Percentiles rank a stretch among this genome's conserved stretches.
Conservation (phyloP, 768 basidiomycete species). For the Pulveroboletus frians region DNA sequence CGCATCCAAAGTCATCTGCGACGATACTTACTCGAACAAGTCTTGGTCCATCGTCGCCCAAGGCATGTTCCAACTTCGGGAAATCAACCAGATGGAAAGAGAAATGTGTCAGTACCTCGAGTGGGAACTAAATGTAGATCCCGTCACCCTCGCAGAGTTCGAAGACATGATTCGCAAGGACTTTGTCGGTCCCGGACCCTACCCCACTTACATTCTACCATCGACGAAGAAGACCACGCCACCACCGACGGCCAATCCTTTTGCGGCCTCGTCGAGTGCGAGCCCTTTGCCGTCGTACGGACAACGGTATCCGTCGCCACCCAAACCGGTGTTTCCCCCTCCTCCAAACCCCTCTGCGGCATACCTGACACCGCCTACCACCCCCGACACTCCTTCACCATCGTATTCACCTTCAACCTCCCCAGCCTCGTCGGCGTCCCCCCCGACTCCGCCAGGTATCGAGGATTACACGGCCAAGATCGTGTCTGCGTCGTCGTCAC, state of each 20-base stretch:
- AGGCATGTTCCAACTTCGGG: constrained; percentile 70
- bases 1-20: constrained; percentile 77
- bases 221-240: constrained; percentile 59
- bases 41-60: constrained; percentile 90
- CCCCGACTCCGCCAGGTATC: constrained; percentile 51
- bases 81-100: constrained; percentile 79
- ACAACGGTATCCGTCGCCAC: constrained; percentile 11
- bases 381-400: constrained; percentile 54
- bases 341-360: constrained; percentile 11
- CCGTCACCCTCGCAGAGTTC: constrained; percentile 54
- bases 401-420: constrained; percentile 49
- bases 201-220: constrained; percentile 58
- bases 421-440: constrained; percentile 58
- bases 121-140: constrained; percentile 82
- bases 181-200: constrained; percentile 51
- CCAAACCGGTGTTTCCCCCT: constrained; percentile 22
- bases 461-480: constrained; percentile 48
- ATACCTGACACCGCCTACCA: constrained; percentile 28
- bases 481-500: constrained; percentile 39
- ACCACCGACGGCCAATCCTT: constrained; percentile 27
- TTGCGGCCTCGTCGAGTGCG: constrained; percentile 29
- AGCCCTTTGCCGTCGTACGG: constrained; percentile 18
- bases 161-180: constrained; percentile 57
- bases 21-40: constrained; percentile 92
- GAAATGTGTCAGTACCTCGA: constrained; percentile 86